A percentile compares a stretch with the other conserved stretches of the same genome.
phyloP scores from a whole-genome alignment of 2,329 filamentous ascomycete genomes.

The Penicillium sp. region DNA sequence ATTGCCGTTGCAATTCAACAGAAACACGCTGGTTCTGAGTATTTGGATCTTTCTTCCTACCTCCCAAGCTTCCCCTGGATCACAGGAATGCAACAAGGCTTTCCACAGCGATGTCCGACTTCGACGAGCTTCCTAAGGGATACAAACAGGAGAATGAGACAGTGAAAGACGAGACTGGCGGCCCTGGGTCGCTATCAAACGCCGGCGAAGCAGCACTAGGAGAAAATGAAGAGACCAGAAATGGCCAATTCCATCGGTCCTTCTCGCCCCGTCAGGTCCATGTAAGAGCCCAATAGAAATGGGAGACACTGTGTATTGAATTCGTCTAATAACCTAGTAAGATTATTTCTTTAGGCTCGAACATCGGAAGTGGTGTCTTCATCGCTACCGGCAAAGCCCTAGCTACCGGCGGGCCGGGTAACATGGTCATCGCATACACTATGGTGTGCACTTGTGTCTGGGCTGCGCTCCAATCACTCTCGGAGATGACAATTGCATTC shows the following conservation, averaged over 20 bases:
- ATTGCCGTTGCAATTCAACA: not conserved
- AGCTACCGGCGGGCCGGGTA: conserved; percentile 30
- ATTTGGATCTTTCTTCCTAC: not conserved
- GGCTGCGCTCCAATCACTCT: conserved; percentile 33
- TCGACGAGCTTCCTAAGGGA: not conserved
- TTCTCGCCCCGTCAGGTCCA: conserved; percentile 2
- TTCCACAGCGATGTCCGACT: not conserved
- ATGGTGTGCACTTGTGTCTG: conserved; percentile 32
- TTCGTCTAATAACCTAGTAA: conserved; percentile 3
- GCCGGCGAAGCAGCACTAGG: not conserved
- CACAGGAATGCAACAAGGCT: not conserved
- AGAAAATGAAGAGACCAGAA: not conserved
- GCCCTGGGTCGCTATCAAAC: not conserved
- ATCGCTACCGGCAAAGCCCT: conserved; percentile 25
- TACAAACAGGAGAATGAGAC: not conserved
- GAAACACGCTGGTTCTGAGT: too few relatives aligned
- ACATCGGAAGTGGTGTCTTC: conserved; percentile 21
- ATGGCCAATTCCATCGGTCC: conserved; percentile 6
- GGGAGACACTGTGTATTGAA: not conserved
- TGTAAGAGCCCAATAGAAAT: not conserved
- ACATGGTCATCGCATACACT: conserved; percentile 34
- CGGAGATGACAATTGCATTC: conserved; percentile 40
- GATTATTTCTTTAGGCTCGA: conserved; percentile 12
- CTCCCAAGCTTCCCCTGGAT: not conserved
- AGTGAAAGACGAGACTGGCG: not conserved